Conservation (phyloP, 2,329 filamentous ascomycete genomes). For the Eurotiales sp. region DNA sequence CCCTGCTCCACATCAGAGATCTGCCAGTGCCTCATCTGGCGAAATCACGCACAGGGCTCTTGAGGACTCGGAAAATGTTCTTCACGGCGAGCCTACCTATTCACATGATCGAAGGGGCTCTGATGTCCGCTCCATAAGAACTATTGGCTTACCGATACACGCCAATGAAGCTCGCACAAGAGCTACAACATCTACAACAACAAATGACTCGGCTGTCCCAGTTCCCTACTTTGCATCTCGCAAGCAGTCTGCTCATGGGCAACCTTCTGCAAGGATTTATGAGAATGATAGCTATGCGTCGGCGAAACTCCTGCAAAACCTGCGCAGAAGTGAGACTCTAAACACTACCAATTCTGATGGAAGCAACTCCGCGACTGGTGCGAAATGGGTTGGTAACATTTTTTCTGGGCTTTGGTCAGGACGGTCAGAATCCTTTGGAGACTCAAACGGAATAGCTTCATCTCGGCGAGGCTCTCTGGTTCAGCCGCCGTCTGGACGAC, state of each 20-base stretch:
- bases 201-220: slow-evolving; percentile 48
- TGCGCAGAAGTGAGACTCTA: slow-evolving; percentile 52
- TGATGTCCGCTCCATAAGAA: slow-evolving; percentile 42
- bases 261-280: slow-evolving; percentile 23
- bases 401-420: slow-evolving; percentile 55
- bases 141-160: slow-evolving; percentile 43
- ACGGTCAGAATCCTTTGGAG: slow-evolving; percentile 43
- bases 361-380: slow-evolving; percentile 44
- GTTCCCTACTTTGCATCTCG: slow-evolving; percentile 52
- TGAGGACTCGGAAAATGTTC: slow-evolving; percentile 29
- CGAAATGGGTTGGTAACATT: slow-evolving; percentile 52
- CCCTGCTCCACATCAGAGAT: slow-evolving; percentile 31
- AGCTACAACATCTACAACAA: slow-evolving; percentile 50
- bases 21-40: slow-evolving; percentile 43
- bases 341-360: slow-evolving; percentile 42
- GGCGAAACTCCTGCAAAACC: slow-evolving; percentile 51
- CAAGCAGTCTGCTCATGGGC: slow-evolving; percentile 31
- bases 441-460: neutral
- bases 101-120: slow-evolving; percentile 35
- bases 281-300: slow-evolving; percentile 48
- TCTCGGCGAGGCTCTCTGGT: slow-evolving; percentile 9
- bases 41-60: slow-evolving; percentile 35
- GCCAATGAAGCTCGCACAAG: slow-evolving; percentile 41
- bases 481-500: neutral
- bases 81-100: slow-evolving; percentile 19